Percentiles rank a stretch among this genome's conserved stretches.
phyloP scores from a whole-genome alignment of 2,329 filamentous ascomycete genomes.

The Sclerotinia nivalis region DNA sequence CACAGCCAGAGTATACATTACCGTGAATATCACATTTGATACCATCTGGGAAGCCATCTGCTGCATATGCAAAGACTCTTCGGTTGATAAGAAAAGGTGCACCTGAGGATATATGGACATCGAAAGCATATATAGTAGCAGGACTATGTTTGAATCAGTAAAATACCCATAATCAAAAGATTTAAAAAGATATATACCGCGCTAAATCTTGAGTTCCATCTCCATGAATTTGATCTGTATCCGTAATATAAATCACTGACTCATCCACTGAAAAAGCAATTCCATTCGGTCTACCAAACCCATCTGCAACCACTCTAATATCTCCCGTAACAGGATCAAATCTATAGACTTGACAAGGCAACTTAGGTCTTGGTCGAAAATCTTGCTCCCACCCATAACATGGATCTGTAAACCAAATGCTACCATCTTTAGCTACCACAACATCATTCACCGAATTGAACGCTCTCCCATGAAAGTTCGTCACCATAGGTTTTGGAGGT shows the following conservation, averaged over 20 bases:
- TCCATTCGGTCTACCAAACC: constrained; percentile 57
- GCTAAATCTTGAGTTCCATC: constrained; percentile 28
- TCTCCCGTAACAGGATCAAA: constrained; percentile 52
- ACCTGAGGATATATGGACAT: constrained; percentile 26
- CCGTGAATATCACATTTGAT: constrained; percentile 54
- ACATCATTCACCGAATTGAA: constrained; percentile 64
- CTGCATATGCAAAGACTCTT: constrained; percentile 56
- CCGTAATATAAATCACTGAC: constrained; percentile 54
- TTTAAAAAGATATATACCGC: constrained; percentile 25
- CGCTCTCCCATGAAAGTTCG: constrained; percentile 58
- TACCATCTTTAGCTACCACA: constrained; percentile 53
- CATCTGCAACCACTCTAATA: constrained; percentile 58
- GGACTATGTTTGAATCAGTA: constrained; percentile 3
- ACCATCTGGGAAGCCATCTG: constrained; percentile 60
- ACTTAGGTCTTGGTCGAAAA: constrained; percentile 54
- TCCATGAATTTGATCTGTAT: constrained; percentile 50
- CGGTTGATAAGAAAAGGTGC: constrained; percentile 33
- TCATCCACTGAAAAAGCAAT: constrained; percentile 58
- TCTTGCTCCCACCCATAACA: constrained; percentile 60
- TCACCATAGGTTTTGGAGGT: constrained; percentile 46
- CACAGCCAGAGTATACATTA: constrained; percentile 57
- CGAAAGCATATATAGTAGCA: constrained; percentile 32
- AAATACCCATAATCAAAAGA: background rate
- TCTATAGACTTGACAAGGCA: constrained; percentile 61
- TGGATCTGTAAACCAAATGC: constrained; percentile 66